phyloP scores from a whole-genome alignment of 345 rosid genomes.

The Gossypioides kirkii region DNA sequence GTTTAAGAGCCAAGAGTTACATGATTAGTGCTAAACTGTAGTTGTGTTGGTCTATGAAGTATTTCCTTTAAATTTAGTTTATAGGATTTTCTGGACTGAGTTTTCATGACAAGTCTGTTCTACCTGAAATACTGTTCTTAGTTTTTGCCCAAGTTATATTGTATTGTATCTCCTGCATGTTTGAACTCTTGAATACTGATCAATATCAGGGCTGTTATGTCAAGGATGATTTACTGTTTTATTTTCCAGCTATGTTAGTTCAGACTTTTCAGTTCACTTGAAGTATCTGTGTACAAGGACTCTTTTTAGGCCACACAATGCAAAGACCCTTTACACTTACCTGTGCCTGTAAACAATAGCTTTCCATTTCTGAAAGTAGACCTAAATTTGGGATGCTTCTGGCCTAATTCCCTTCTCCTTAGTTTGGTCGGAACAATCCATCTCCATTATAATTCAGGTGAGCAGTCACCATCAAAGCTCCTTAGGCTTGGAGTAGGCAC shows the following conservation, averaged over 20 bases:
- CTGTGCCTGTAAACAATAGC: no score
- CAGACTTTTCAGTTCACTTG: not conserved
- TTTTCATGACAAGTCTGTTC: not conserved
- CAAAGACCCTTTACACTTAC: no score
- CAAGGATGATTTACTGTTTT: no score
- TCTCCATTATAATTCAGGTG: conserved; percentile 3
- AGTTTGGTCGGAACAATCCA: not conserved
- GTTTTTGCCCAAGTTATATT: not conserved
- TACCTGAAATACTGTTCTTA: not conserved
- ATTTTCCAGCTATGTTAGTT: not conserved
- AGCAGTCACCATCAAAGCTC: not conserved
- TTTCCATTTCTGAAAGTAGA: conserved; percentile 3
- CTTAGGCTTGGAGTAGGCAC: not conserved
- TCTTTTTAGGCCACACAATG: no score
- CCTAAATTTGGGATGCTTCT: not conserved
- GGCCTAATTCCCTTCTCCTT: not conserved
- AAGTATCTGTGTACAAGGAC: not conserved
- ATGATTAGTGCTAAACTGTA: not conserved
- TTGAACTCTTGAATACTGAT: not conserved
- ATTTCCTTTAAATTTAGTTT: not conserved
- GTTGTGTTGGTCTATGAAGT: not conserved
- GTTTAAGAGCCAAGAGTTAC: not conserved
- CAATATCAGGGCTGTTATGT: no score
- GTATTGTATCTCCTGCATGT: not conserved
- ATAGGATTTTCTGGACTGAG: not conserved